These are phyloP conservation scores for Xylaria nigripes DNA, from an alignment of 495 filamentous ascomycete genomes.

Conservation along the genomic window DNA sequence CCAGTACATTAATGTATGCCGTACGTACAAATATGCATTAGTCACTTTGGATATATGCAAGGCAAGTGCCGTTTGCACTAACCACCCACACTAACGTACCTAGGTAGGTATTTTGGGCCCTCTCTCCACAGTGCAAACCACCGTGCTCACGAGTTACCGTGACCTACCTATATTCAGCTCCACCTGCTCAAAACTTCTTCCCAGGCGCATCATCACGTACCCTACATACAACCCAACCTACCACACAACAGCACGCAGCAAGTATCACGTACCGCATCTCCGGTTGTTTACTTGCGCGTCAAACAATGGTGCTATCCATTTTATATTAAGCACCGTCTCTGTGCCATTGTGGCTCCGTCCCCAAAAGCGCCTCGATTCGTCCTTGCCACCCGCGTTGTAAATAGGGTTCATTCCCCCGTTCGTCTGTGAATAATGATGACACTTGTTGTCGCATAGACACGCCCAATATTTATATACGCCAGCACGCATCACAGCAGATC, in stretches of 20 bases:
- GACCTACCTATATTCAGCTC: background rate
- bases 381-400: background rate
- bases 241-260: background rate
- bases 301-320: slow-evolving; percentile 5
- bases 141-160: too few relatives aligned
- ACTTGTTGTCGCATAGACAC: slow-evolving; percentile 6
- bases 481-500: background rate
- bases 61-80: too few relatives aligned
- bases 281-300: slow-evolving; percentile 6
- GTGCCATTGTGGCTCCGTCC: background rate
- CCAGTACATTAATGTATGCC: too few relatives aligned
- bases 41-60: too few relatives aligned
- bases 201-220: slow-evolving; percentile 10
- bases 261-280: background rate
- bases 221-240: background rate
- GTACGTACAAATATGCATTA: too few relatives aligned
- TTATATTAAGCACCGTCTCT: background rate
- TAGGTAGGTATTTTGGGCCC: background rate
- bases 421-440: background rate
- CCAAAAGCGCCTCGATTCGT: background rate
- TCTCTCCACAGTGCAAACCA: background rate
- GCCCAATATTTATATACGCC: background rate
- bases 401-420: background rate
- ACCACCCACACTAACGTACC: too few relatives aligned
- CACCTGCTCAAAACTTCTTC: slow-evolving; percentile 14